A percentile compares a stretch with the other conserved stretches of the same genome.
These are phyloP conservation scores for Saturnispora halmiae DNA, from an alignment of 805 yeast species.

Conservation along the genomic window DNA sequence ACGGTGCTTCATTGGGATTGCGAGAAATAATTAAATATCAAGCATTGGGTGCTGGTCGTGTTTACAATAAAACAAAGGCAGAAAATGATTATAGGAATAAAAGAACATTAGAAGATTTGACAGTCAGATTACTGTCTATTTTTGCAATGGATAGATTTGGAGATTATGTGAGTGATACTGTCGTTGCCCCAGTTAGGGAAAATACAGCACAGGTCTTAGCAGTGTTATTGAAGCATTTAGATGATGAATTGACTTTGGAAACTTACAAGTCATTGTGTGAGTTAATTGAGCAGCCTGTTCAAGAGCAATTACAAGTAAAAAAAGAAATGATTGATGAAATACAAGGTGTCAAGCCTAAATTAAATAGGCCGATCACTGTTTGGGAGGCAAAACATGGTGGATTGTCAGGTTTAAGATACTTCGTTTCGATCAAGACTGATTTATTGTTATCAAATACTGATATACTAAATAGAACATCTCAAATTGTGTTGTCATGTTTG, in stretches of 20 bases:
- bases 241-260: constrained; percentile 45
- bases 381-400: constrained; percentile 99
- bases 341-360: background rate
- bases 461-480: constrained; percentile 60
- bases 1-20: constrained; percentile 89
- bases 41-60: constrained; percentile 79
- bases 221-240: constrained; percentile 71
- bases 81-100: constrained; percentile 62
- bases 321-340: constrained; percentile 14
- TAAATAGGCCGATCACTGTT: constrained; percentile 34
- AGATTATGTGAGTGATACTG: constrained; percentile 94
- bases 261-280: constrained; percentile 59
- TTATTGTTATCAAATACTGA: constrained; percentile 52
- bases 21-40: constrained; percentile 73
- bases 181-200: constrained; percentile 96
- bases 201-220: constrained; percentile 93
- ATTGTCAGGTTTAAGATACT: constrained; percentile 82
- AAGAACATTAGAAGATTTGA: constrained; percentile 74
- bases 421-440: constrained; percentile 82
- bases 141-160: constrained; percentile 94
- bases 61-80: constrained; percentile 46
- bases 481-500: constrained; percentile 81
- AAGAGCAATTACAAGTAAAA: constrained; percentile 20
- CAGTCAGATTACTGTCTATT: constrained; percentile 73
- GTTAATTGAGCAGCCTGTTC: constrained; percentile 51